phyloP scores from a whole-genome alignment of 768 basidiomycete species.

The Nevesoporus exiguus region DNA sequence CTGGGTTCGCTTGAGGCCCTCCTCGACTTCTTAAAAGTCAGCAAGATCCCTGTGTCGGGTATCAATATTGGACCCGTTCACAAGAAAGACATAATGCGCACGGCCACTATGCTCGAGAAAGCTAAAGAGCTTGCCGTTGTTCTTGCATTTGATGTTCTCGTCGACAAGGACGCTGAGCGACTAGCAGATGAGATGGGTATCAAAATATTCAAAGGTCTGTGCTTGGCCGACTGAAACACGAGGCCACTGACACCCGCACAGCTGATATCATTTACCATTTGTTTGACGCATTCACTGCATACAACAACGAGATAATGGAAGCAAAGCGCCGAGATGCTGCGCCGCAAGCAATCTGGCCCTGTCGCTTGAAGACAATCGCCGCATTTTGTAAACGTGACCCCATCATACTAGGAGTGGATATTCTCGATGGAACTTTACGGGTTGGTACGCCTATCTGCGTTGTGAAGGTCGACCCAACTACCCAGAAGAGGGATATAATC shows the following conservation, averaged over 20 bases:
- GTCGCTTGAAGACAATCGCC: slow-evolving; percentile 88
- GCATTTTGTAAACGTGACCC: slow-evolving; percentile 96
- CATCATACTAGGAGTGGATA: slow-evolving; percentile 95
- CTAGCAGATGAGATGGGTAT: slow-evolving; percentile 94
- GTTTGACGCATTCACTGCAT: slow-evolving; percentile 93
- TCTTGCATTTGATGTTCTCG: slow-evolving; percentile 92
- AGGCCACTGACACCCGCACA: slow-evolving; percentile 30
- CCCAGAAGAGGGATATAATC: slow-evolving; percentile 87
- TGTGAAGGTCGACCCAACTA: slow-evolving; percentile 83
- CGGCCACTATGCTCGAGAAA: slow-evolving; percentile 91
- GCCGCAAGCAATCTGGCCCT: slow-evolving; percentile 96
- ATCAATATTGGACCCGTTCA: slow-evolving; percentile 98
- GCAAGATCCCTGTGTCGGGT: slow-evolving; percentile 96
- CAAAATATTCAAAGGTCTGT: slow-evolving; percentile 84
- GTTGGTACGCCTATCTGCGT: slow-evolving; percentile 95
- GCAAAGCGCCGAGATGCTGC: slow-evolving; percentile 91
- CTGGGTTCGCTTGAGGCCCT: slow-evolving; percentile 96
- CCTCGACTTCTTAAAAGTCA: slow-evolving; percentile 89
- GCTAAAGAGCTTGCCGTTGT: slow-evolving; percentile 94
- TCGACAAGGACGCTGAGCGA: slow-evolving; percentile 91
- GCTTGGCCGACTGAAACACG: neutral
- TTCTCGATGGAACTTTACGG: slow-evolving; percentile 86
- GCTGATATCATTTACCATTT: slow-evolving; percentile 99
- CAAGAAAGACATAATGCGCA: slow-evolving; percentile 91
- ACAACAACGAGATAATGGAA: slow-evolving; percentile 88